Base-by-base conservation (phyloP, 2,329 filamentous ascomycete species). In the Diaporthe vexans region DNA sequence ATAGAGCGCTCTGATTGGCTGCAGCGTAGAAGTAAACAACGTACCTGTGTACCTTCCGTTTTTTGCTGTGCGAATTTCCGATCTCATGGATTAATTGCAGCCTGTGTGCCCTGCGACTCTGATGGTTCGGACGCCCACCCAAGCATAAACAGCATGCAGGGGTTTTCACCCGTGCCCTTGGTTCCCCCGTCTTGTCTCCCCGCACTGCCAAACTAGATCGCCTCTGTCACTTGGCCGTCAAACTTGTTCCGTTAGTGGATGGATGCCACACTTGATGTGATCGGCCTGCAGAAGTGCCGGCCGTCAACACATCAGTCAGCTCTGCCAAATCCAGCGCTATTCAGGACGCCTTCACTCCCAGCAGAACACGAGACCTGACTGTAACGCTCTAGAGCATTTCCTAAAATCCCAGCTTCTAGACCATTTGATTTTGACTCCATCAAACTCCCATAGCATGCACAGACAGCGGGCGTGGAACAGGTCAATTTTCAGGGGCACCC, bases 291-390 rank as follows among this genome's bases (percentile, higher is more conserved):
- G 33, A 68, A 68, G 63, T 68, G 48, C 48, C 63, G 21, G 48
- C 63, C 63, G 63, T 51, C 48, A 24, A 26, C 11, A 54, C 48
- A 68, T 54, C 63, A 68, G 63, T 68, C 63, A 68, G 63, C 63
- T 52, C 17, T 54, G n/a, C 8, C 63, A 54, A 68, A 54, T 54
- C 33, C 63, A 40, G n/a, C 48, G 63, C 63, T 68, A 40, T 24
- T 68, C 63, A 54, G 63, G n/a, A 6, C 11, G 21, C 19, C 40
- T 58, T 26, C 33, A 19, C 52, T 10, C 19, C 56, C 21, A 35
- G 1, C 10, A 15, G 40, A 33, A 29, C 56, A 54, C 52, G 43
- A 33, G 69, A 61, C 29, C 24, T 15, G 9, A 21, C 56, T 35
- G 43, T 71, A 7, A 52, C 43, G 26, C 29, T 5, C 56, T 52